Evolutionary conservation across 805 yeast genomes (phyloP), one percentile per base, ranked within the genome.

Genomic region (Candida caryicola): DNA sequence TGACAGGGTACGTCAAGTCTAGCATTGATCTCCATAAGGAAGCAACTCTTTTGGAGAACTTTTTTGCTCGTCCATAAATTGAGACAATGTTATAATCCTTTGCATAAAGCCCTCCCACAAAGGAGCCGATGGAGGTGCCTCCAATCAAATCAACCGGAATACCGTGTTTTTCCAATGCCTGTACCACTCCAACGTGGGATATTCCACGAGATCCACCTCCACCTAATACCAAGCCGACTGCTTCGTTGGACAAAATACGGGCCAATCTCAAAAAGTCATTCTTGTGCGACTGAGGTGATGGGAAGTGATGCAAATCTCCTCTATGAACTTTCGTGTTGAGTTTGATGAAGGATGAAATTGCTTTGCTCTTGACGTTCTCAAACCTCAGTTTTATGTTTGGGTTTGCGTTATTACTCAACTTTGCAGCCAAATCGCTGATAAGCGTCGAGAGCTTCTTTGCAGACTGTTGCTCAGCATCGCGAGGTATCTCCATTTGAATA

Each of bases 191-290:
- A 29, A 91, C 71, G 57, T 91, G 99, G 10, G 96, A 77, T 10
- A 91, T 72, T 1, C 99, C 99, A 49, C 98, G 72, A 0, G 98
- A 96, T 30, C 99, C 99, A 29, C 99, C 99, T 10, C 99, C 99
- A 5, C 99, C 99, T 3, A 91, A 68, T 4, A 91, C 97, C 14
- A 93, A 67, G 0, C 98, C 99, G 29, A 93, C 85, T 0, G 96
- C 96, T 56, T 89, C 88, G 5, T 95, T 96, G 0, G 96, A 85
- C 12, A 91, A 63, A 6, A 93, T 76, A 52, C 99, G 74, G 0
- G 99, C 98, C 26, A 91, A 63, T 40, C 99, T 73, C 59, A 87
- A 69, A 57, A 93, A 93, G 58, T 91, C 99, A 57, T 82, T 84
- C 58, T 90, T 90, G 56, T 85, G 89, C 9, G 76, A 64, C 48